Conservation (phyloP, 1,284 basidiomycete genomes). For the Boletus albobrunnescens region DNA sequence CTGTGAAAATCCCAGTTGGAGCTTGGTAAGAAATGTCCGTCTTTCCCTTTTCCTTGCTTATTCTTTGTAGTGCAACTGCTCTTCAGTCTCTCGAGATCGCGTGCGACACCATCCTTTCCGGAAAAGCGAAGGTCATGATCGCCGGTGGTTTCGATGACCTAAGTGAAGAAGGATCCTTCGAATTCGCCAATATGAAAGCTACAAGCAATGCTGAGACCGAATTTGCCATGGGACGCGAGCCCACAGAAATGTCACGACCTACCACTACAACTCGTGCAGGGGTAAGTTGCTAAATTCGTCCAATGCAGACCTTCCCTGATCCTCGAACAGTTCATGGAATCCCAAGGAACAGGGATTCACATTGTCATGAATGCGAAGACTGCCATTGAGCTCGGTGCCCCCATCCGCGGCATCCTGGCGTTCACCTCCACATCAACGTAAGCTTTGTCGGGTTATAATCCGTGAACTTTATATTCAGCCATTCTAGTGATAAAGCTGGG, state of each 20-base stretch:
- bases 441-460: conserved; percentile 33
- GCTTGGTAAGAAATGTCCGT: conserved; percentile 67
- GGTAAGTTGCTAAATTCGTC: conserved; percentile 40
- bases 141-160: conserved; percentile 98
- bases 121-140: conserved; percentile 99
- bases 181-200: conserved; percentile 99
- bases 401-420: conserved; percentile 89
- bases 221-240: conserved; percentile 97
- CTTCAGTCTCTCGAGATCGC: conserved; percentile 98
- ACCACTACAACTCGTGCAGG: conserved; percentile 94
- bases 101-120: conserved; percentile 89
- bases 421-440: conserved; percentile 97
- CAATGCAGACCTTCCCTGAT: conserved; percentile 12
- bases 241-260: conserved; percentile 97
- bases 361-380: conserved; percentile 96
- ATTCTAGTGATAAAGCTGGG: conserved; percentile 83
- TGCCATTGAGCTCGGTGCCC: conserved; percentile 89
- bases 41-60: conserved; percentile 5
- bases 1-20: conserved; percentile 98
- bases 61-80: conserved; percentile 77
- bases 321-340: conserved; percentile 83
- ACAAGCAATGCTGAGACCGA: conserved; percentile 96
- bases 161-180: conserved; percentile 94
- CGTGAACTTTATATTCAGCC: conserved; percentile 10
- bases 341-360: conserved; percentile 95